Percentiles rank a stretch among this genome's conserved stretches.
These are phyloP conservation scores for Ceratocystis eucalypticola DNA, from an alignment of 2,329 filamentous ascomycete genomes.

Conservation along the genomic window DNA sequence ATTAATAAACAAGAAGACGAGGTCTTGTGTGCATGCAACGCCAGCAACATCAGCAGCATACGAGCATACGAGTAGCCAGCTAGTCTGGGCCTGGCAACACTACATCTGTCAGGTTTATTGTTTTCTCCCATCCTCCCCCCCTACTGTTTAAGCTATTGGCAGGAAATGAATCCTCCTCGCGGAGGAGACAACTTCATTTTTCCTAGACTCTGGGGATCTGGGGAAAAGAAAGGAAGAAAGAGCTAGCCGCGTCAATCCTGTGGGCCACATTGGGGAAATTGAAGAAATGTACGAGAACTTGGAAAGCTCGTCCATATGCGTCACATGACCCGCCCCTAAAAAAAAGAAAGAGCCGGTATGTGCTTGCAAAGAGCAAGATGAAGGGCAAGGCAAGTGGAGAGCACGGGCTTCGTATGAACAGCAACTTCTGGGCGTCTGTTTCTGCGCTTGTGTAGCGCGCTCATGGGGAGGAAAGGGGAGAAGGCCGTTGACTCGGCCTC, in stretches of 20 bases:
- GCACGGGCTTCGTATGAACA: neutral
- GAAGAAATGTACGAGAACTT: neutral
- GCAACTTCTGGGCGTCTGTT: neutral
- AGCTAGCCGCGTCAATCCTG: neutral
- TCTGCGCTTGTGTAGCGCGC: conserved; percentile 4
- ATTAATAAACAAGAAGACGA: neutral
- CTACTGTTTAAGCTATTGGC: neutral
- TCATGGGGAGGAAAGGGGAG: neutral
- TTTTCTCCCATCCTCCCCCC: neutral
- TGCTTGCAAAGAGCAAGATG: neutral
- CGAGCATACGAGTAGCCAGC: neutral
- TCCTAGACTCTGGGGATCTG: neutral
- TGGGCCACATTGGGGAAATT: neutral
- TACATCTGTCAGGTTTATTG: neutral
- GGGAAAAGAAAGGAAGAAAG: neutral
- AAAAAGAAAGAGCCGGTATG: neutral
- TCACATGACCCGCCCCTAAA: neutral
- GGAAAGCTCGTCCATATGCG: neutral
- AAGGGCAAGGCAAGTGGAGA: neutral
- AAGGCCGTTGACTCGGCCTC: neutral
- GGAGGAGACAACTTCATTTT: conserved; percentile 5
- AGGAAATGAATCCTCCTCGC: neutral
- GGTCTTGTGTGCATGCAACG: neutral
- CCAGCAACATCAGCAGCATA: no score
- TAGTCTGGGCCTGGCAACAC: neutral